Conservation (phyloP, 108 stramenopile species). For the Nannochloropsis gaditana region DNA sequence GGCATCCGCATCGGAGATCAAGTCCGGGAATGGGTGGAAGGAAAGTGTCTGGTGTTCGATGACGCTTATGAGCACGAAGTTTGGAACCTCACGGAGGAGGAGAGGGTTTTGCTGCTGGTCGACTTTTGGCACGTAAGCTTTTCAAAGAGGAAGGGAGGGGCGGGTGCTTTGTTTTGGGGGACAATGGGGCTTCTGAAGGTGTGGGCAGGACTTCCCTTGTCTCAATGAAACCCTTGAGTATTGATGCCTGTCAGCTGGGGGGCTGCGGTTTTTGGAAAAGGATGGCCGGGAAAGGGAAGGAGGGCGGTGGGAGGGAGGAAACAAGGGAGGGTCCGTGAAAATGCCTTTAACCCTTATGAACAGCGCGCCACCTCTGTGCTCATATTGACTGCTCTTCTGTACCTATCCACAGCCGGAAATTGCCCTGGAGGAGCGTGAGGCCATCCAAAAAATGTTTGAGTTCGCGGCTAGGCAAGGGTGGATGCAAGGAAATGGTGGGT, state of each 20-base stretch:
- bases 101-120: slow-evolving; percentile 57
- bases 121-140: slow-evolving; percentile 60
- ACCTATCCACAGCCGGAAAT: not conserved
- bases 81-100: slow-evolving; percentile 75
- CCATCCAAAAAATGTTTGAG: slow-evolving; percentile 41
- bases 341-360: not conserved
- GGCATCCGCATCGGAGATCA: slow-evolving; percentile 83
- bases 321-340: not conserved
- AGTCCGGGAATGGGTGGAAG: slow-evolving; percentile 66
- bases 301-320: not conserved
- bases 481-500: slow-evolving; percentile 27
- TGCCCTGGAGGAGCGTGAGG: slow-evolving; percentile 12
- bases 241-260: not conserved
- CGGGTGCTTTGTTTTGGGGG: not conserved
- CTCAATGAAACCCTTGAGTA: not conserved
- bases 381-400: not conserved
- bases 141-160: slow-evolving; percentile 33
- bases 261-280: no score
- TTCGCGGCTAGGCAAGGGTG: slow-evolving; percentile 42
- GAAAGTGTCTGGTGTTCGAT: slow-evolving; percentile 80
- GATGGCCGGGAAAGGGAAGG: not conserved
- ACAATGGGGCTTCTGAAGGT: not conserved
- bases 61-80: slow-evolving; percentile 94
- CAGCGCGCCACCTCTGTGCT: not conserved
- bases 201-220: not conserved